Conservation (phyloP, 2,329 filamentous ascomycete genomes). For the Neophaeococcomyces aloes region DNA sequence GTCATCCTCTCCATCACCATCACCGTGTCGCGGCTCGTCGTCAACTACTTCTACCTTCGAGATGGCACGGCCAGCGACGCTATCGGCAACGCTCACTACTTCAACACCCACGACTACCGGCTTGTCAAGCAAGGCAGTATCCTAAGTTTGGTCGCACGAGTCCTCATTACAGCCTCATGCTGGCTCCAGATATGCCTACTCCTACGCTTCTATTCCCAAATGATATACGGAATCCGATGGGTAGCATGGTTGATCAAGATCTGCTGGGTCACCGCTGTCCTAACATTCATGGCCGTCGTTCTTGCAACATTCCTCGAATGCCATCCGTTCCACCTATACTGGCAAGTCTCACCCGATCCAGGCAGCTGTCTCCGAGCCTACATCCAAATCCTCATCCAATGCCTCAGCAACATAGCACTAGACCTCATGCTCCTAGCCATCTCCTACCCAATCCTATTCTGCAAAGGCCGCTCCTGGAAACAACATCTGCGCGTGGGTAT, state of each 20-base stretch:
- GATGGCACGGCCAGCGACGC: slow-evolving; percentile 6
- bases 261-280: slow-evolving; percentile 24
- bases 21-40: not conserved
- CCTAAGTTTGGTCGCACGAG: slow-evolving; percentile 17
- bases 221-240: slow-evolving; percentile 18
- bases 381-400: slow-evolving; percentile 27
- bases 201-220: slow-evolving; percentile 21
- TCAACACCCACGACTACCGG: slow-evolving; percentile 20
- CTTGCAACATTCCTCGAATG: slow-evolving; percentile 30
- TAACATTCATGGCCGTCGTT: slow-evolving; percentile 26
- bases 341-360: slow-evolving; percentile 41
- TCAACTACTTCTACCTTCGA: slow-evolving; percentile 5
- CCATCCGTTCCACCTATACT: slow-evolving; percentile 44
- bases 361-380: slow-evolving; percentile 28
- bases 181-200: slow-evolving; percentile 23
- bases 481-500: slow-evolving; percentile 26
- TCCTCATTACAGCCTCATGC: slow-evolving; percentile 20
- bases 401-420: slow-evolving; percentile 28
- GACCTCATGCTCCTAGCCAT: slow-evolving; percentile 24
- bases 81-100: slow-evolving; percentile 8
- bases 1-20: slow-evolving; percentile 3
- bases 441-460: slow-evolving; percentile 24
- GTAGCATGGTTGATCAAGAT: slow-evolving; percentile 18
- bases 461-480: slow-evolving; percentile 13
- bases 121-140: slow-evolving; percentile 20